Evolutionary conservation across 2,329 filamentous ascomycete species (phyloP).

Genomic region (Cytospora schulzeri): DNA sequence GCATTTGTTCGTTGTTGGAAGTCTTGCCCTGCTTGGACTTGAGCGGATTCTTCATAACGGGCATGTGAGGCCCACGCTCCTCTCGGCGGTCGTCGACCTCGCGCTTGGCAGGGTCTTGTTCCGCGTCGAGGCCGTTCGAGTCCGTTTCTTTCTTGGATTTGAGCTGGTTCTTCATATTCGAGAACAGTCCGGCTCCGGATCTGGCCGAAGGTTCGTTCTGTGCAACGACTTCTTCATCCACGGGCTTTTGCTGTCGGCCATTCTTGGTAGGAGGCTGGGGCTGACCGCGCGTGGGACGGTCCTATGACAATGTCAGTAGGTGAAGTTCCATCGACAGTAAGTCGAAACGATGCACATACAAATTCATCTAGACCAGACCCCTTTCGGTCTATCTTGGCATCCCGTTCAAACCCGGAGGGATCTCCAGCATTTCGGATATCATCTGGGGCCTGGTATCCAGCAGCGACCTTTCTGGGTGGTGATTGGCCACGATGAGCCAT

Average conservation of each 20-base stretch:
- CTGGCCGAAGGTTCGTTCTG: not conserved
- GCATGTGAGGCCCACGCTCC: not conserved
- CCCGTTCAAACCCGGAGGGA: not conserved
- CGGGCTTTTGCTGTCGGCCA: not conserved
- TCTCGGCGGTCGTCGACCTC: not conserved
- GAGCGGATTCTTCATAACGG: not conserved
- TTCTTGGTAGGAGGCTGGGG: not conserved
- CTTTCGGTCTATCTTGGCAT: not conserved
- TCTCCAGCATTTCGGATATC: not conserved
- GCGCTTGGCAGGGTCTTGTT: not conserved
- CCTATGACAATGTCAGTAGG: constrained; percentile 2
- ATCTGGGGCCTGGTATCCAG: constrained; percentile 1
- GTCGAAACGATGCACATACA: not conserved
- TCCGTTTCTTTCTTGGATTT: constrained; percentile 2
- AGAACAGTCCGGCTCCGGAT: not conserved
- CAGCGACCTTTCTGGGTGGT: not conserved
- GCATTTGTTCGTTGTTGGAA: not conserved
- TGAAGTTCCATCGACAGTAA: not conserved
- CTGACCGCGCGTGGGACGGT: not conserved
- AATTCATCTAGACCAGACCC: not conserved
- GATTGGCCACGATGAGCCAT: not conserved
- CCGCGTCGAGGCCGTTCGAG: not conserved
- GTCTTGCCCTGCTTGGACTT: not conserved
- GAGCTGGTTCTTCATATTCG: not conserved
- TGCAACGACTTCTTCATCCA: not conserved